phyloP scores from a whole-genome alignment of 2,329 filamentous ascomycete genomes.

The Diaporthe destruens region DNA sequence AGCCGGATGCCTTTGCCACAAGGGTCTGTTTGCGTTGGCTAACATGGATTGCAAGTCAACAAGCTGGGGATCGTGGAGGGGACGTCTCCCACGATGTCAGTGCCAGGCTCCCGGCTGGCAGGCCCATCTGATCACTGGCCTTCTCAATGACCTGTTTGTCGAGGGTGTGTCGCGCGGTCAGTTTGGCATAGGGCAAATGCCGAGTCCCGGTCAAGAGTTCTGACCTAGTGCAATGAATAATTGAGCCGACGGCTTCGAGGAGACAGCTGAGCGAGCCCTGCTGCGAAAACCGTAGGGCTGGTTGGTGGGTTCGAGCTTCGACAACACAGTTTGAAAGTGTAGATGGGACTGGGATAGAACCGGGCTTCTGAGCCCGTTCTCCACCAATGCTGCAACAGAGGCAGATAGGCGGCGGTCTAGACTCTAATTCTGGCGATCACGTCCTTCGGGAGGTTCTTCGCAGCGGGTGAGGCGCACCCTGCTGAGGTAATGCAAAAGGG shows the following conservation, averaged over 20 bases:
- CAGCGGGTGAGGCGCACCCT: not conserved
- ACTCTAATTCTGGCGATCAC: not conserved
- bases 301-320: conserved; percentile 14
- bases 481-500: not conserved
- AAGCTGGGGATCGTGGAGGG: conserved; percentile 9
- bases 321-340: not conserved
- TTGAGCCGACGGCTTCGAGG: conserved; percentile 17
- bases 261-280: not conserved
- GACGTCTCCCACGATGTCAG: not conserved
- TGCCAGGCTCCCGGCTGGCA: conserved; percentile 23
- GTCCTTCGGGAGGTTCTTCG: not conserved
- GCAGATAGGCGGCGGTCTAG: conserved; percentile 9
- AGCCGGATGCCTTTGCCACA: conserved; percentile 19
- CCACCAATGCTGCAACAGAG: conserved; percentile 10
- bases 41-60: conserved; percentile 2
- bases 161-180: not conserved
- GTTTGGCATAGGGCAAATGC: conserved; percentile 12
- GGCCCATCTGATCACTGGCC: conserved; percentile 7
- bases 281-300: conserved; percentile 19
- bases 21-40: conserved; percentile 6
- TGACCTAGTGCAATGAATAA: not conserved
- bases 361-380: not conserved
- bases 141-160: conserved; percentile 8
- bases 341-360: too few species aligned
- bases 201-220: conserved; percentile 4